These are phyloP conservation scores for Suhomyces guaymorum DNA, from an alignment of 1,139 yeast genomes.

Conservation along the genomic window DNA sequence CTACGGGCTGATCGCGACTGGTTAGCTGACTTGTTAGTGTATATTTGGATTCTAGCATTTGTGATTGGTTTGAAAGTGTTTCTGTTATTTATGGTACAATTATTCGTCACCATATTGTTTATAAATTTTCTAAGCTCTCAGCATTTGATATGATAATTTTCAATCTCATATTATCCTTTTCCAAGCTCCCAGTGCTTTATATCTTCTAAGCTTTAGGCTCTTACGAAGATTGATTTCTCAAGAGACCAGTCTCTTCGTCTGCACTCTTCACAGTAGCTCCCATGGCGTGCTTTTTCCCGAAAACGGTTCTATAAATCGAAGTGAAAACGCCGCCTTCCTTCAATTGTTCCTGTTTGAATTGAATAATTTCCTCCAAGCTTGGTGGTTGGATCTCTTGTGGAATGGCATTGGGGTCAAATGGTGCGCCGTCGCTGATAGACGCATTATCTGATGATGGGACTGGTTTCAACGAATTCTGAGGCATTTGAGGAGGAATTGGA, in stretches of 20 bases:
- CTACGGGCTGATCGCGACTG: too few relatives aligned
- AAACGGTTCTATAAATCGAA: slow-evolving; percentile 1
- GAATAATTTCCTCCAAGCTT: slow-evolving; percentile 30
- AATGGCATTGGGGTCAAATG: slow-evolving; percentile 19
- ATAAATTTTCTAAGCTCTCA: too few relatives aligned
- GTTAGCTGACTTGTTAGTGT: too few relatives aligned
- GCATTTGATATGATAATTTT: too few relatives aligned
- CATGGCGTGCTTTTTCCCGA: slow-evolving; percentile 1
- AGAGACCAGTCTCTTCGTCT: slow-evolving; percentile 17
- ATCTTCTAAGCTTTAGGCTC: too few relatives aligned
- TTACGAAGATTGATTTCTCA: too few relatives aligned
- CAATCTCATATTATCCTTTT: too few relatives aligned
- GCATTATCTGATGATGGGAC: slow-evolving; percentile 28
- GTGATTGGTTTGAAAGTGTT: too few relatives aligned
- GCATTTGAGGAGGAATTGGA: slow-evolving; percentile 14
- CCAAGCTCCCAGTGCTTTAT: too few relatives aligned
- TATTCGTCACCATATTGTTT: too few relatives aligned
- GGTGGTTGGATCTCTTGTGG: slow-evolving; percentile 47
- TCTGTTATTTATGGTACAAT: too few relatives aligned
- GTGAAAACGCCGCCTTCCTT: slow-evolving; percentile 6
- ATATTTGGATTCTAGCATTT: too few relatives aligned
- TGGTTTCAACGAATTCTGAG: slow-evolving; percentile 20
- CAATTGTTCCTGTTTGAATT: slow-evolving; percentile 25
- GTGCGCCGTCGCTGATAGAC: slow-evolving; percentile 7
- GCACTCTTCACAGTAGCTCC: slow-evolving; percentile 3